phyloP scores from a whole-genome alignment of 495 filamentous ascomycete species.

The Glutinoglossum americanum region DNA sequence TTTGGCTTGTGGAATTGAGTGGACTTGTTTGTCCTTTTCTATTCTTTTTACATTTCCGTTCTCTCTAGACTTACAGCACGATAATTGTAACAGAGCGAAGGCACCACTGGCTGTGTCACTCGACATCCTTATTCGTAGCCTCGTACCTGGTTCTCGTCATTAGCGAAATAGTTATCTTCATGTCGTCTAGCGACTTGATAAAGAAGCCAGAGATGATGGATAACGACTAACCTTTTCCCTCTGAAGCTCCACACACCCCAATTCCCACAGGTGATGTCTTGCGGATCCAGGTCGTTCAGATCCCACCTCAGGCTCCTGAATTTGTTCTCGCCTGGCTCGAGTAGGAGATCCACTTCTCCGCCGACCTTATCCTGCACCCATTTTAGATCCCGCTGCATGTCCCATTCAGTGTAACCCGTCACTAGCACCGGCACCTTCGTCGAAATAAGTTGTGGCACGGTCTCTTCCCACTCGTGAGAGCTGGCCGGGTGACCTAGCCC shows the following conservation, averaged over 20 bases:
- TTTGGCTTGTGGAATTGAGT: too few relatives aligned
- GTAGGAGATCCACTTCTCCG: constrained; percentile 76
- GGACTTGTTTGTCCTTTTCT: too few relatives aligned
- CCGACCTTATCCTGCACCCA: constrained; percentile 68
- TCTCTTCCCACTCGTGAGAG: constrained; percentile 81
- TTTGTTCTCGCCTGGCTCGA: constrained; percentile 81
- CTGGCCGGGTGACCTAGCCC: constrained; percentile 84
- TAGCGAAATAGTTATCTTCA: background rate
- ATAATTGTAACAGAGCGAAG: background rate
- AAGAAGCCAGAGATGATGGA: constrained; percentile 13
- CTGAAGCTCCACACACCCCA: constrained; percentile 95
- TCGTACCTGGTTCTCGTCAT: constrained; percentile 27
- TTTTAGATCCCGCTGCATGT: constrained; percentile 76
- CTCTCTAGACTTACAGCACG: too few relatives aligned
- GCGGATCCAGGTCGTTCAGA: constrained; percentile 83
- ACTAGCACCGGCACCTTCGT: constrained; percentile 87
- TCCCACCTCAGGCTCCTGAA: constrained; percentile 96
- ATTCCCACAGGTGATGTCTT: constrained; percentile 86
- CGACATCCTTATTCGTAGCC: constrained; percentile 30
- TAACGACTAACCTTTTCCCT: constrained; percentile 77
- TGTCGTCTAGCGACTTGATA: constrained; percentile 6
- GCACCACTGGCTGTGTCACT: constrained; percentile 4
- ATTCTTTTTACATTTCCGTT: background rate
- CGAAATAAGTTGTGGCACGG: constrained; percentile 69
- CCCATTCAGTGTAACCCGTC: constrained; percentile 87